Base-by-base conservation (phyloP, 169 alveolate species). In the Plasmodium coatneyi region DNA sequence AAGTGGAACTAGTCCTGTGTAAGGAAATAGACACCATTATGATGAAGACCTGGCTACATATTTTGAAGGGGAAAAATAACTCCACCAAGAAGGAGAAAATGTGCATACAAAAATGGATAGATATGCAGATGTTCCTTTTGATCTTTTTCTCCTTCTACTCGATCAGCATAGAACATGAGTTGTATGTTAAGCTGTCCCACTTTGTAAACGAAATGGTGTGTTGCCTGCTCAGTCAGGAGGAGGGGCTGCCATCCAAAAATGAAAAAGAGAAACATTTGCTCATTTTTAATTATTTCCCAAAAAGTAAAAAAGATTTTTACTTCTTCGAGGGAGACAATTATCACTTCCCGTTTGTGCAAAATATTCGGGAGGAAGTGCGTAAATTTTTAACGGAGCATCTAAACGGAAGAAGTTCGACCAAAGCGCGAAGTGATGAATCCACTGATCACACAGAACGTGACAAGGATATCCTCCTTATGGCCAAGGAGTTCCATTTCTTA, bases 251-350 rank as follows among this genome's bases (percentile, higher is more conserved):
- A n/a, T 25, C 80, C 28, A 87, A 87, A 78, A 87, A 87, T 87
- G 93, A 87, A 22, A 87, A 87, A 56, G 93, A 87, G 54, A 87
- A 78, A 54, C 25, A 79, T 7, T 56, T 78, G 41, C 52, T 9
- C 46, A 66, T 87, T 78, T 87, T 87, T 78, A 78, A 78, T 25
- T 87, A 87, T 49, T 56, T 87, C 19, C 93, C 93, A 12, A 87
- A 87, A 87, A 87, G 71, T 87, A 78, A 10, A 87, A 87, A 87
- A 78, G 93, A 87, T 39, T 78, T 87, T 10, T 87, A 54, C 70
- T 34, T 49, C 36, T 87, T 78, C 32, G 83, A 87, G 22, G 70
- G 80, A 16, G 49, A 41, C 32, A 78, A 87, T 78, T 87, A 78
- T 78, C 32, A 78, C 32, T 87, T 87, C n/a, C 93, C 93, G 4